Conservation (phyloP, 2,329 filamentous ascomycete species). For the Ascochyta koolunga region DNA sequence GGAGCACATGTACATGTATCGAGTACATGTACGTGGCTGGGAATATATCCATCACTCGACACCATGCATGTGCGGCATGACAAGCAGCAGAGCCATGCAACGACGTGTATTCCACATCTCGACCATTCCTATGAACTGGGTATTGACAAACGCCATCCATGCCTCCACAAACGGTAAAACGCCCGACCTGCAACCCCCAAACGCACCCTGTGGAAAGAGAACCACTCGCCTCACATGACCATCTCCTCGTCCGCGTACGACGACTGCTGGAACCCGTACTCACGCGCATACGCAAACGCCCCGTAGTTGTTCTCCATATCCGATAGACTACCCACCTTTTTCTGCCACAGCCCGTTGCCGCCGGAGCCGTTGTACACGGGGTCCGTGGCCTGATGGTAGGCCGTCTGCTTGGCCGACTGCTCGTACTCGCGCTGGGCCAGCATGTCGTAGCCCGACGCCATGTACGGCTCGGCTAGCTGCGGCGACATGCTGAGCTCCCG, state of each 20-base stretch:
- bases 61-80: neutral
- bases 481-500: too few species aligned
- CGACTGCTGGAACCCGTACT: conserved; percentile 52
- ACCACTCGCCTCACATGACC: conserved; percentile 50
- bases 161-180: neutral
- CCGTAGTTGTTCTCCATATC: conserved; percentile 74
- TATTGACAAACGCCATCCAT: neutral
- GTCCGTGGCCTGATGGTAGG: conserved; percentile 66
- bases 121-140: neutral
- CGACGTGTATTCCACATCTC: conserved; percentile 1
- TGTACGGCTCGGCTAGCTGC: conserved; percentile 71
- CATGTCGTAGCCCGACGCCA: conserved; percentile 79
- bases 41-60: too few species aligned
- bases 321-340: conserved; percentile 50
- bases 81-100: conserved; percentile 1
- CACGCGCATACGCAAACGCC: conserved; percentile 61
- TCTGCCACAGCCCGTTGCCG: conserved; percentile 53
- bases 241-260: conserved; percentile 47
- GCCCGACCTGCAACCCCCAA: too few species aligned
- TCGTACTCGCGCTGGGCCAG: conserved; percentile 70
- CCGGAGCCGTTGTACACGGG: conserved; percentile 65
- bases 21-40: conserved; percentile 23
- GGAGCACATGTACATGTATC: conserved; percentile 13
- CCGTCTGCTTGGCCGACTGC: conserved; percentile 49
- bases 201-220: too few species aligned